Base-by-base conservation (phyloP, 2,329 filamentous ascomycete species). In the Alternaria conjuncta region DNA sequence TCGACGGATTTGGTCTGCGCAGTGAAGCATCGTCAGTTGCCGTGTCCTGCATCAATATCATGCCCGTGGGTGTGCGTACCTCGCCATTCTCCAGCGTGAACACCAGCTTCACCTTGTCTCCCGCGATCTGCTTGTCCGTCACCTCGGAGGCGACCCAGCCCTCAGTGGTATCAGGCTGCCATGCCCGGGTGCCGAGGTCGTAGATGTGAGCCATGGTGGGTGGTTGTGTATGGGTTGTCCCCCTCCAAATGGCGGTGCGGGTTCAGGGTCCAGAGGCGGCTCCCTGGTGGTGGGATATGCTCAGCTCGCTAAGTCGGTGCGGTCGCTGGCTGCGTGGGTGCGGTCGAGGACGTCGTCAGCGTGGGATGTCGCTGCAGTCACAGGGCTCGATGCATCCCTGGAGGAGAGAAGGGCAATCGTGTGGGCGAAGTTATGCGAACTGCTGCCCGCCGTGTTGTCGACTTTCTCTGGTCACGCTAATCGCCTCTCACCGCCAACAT, bases 81-180 rank as follows among this genome's bases (percentile, higher is more conserved):
- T 97, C 93, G 82, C 94, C 96, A 88, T 94, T 97, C 74, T 94
- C 93, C 70, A 98, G 86, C 82, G 90, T 87, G 83, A 99, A 98
- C 74, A 94, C 87, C 75, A 99, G 87, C 79, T 87, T 91, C 77
- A 95, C 92, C 80, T 97, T 97, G 78, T 93, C 88, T 66, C 94
- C 96, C 78, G 96, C 87, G 70, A 93, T 84, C 60, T 88, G 87
- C 86, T 96, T 97, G 82, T 92, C 91, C 80, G 91, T 86, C 74
- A 99, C 92, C 86, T 98, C 94, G 50, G 96, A 97, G 79, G 94
- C 92, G 81, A 99, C 89, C 95, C 96, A 99, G 84, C 96, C 96
- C 83, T 99, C 95, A 66, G 92, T 92, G 80, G 89, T 85, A 85
- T 99, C 96, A 75, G 96, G 94, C 88, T 98, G 96, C 96, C 96